Percentiles rank a stretch among this genome's conserved stretches.
phyloP scores from a whole-genome alignment of 2,329 filamentous ascomycete genomes.

The Grosmannia penicillata region DNA sequence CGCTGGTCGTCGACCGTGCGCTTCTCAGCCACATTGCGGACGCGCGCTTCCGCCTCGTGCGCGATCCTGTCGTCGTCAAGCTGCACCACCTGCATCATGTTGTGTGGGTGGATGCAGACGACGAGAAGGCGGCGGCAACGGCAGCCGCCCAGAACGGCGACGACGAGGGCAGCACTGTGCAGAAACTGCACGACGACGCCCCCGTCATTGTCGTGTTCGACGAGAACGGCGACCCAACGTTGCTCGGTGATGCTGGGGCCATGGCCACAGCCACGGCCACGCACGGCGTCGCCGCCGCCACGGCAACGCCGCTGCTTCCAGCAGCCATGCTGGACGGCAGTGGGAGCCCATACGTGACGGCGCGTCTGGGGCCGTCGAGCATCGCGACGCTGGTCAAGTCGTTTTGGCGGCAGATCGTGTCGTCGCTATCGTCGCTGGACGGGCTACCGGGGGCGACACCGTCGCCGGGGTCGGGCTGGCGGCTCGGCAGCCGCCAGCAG shows the following conservation, averaged over 20 bases:
- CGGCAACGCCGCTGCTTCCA: neutral
- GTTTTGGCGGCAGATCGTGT: slow-evolving; percentile 27
- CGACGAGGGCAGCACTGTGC: neutral
- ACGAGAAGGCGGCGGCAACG: slow-evolving; percentile 9
- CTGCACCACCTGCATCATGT: slow-evolving; percentile 37
- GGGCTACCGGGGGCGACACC: slow-evolving; percentile 11
- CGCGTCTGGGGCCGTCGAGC: slow-evolving; percentile 6
- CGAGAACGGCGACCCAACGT: neutral
- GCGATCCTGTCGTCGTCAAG: slow-evolving; percentile 39
- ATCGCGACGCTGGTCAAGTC: slow-evolving; percentile 31
- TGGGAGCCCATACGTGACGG: too few relatives aligned
- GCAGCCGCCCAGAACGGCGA: slow-evolving; percentile 8
- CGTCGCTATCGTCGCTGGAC: slow-evolving; percentile 21
- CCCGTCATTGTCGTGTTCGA: neutral
- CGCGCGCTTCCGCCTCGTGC: slow-evolving; percentile 67
- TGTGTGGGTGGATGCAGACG: slow-evolving; percentile 55
- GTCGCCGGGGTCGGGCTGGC: neutral
- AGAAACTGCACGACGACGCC: neutral
- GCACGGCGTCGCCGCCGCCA: too few relatives aligned
- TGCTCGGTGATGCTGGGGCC: too few relatives aligned
- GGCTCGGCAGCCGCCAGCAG: too few relatives aligned
- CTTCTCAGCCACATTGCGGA: slow-evolving; percentile 65
- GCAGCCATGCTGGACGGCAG: too few relatives aligned
- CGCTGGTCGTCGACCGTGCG: slow-evolving; percentile 63
- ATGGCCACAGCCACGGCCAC: neutral